Conservation (phyloP, 371 early-diverging fungal genomes). For the Mucor racemosus region DNA sequence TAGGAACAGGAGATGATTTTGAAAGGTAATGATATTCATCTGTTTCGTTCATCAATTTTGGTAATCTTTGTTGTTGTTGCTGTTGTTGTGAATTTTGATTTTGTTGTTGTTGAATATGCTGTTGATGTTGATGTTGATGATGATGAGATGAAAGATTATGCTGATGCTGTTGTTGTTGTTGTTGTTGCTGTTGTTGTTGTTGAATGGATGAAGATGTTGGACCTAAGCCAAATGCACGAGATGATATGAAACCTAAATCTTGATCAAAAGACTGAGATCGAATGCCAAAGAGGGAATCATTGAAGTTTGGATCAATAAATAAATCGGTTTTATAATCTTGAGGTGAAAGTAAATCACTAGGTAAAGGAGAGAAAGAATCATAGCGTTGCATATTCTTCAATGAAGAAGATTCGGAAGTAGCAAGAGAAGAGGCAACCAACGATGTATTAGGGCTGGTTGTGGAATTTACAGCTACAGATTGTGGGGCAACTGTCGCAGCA, state of each 20-base stretch:
- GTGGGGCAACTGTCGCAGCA: constrained; percentile 19
- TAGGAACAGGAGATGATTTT: constrained; percentile 67
- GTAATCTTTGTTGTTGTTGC: constrained; percentile 38
- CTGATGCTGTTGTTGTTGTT: constrained; percentile 27
- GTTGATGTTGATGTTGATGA: constrained; percentile 20
- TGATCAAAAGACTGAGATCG: constrained; percentile 49
- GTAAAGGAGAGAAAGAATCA: constrained; percentile 51
- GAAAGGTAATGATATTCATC: constrained; percentile 78
- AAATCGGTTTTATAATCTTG: constrained; percentile 52
- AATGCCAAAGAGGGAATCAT: constrained; percentile 37
- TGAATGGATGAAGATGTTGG: constrained; percentile 10
- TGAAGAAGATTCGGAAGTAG: background rate
- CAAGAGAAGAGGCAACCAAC: background rate
- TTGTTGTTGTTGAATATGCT: constrained; percentile 49
- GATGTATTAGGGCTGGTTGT: background rate
- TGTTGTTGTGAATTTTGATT: constrained; percentile 46
- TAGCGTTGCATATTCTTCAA: constrained; percentile 20
- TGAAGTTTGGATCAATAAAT: constrained; percentile 41
- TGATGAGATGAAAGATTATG: constrained; percentile 17
- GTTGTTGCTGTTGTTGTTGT: constrained; percentile 20
- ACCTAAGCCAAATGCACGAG: constrained; percentile 33
- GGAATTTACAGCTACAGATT: constrained; percentile 15
- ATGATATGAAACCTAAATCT: constrained; percentile 27
- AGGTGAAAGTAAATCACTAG: constrained; percentile 61
- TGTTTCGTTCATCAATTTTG: constrained; percentile 11